Conservation (phyloP, 2,329 filamentous ascomycete genomes). For the Hysterium pulicare region DNA sequence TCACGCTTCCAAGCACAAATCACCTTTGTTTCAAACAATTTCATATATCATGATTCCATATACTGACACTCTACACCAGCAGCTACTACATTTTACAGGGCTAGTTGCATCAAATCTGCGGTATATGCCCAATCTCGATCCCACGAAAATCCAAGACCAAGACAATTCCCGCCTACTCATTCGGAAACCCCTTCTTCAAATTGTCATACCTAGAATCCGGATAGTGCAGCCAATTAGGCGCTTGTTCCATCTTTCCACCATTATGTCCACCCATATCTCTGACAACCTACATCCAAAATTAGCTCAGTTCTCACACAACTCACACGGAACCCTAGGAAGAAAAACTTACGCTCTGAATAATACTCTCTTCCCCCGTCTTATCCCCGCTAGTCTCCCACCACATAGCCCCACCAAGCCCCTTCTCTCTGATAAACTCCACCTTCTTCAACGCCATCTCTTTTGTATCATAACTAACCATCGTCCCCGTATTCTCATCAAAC, state of each 20-base stretch:
- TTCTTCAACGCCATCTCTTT: conserved; percentile 65
- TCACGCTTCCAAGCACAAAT: no score
- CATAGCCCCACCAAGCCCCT: conserved; percentile 82
- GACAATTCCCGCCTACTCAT: conserved; percentile 20
- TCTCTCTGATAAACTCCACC: conserved; percentile 64
- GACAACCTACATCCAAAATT: conserved; percentile 25
- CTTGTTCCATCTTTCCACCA: conserved; percentile 44
- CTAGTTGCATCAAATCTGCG: no score
- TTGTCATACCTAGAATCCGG: conserved; percentile 55
- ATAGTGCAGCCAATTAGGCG: conserved; percentile 49
- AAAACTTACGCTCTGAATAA: conserved; percentile 50
- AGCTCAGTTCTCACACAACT: conserved; percentile 3
- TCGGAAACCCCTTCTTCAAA: conserved; percentile 42
- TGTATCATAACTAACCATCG: conserved; percentile 75
- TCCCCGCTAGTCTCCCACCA: conserved; percentile 93
- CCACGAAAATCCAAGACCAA: no score
- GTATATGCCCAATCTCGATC: no score
- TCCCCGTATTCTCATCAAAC: conserved; percentile 61
- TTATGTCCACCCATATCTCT: conserved; percentile 38
- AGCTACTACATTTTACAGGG: no score
- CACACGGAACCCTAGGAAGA: conserved; percentile 1
- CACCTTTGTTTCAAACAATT: no score
- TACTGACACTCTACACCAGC: no score
- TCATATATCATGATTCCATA: no score
- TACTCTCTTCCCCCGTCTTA: conserved; percentile 58